A percentile compares a stretch with the other conserved stretches of the same genome.
Conservation (phyloP, 2,329 filamentous ascomycete genomes). For the Pestalotiopsis sp. region DNA sequence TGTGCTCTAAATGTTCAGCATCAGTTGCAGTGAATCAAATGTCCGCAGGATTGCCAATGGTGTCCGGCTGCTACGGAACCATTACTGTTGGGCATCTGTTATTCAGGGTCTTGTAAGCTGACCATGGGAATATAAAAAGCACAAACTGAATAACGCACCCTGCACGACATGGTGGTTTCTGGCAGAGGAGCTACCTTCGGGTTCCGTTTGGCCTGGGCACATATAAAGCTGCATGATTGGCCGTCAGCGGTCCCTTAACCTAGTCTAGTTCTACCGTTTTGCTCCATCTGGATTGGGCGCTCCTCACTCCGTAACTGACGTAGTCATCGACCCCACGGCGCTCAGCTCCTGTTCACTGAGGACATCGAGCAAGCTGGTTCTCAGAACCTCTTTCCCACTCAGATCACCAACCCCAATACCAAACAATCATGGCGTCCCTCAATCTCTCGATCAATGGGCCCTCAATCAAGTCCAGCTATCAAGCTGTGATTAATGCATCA, state of each 20-base stretch:
- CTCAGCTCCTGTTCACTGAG: not conserved
- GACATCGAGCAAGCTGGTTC: slow-evolving; percentile 1
- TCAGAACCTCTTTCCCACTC: not conserved
- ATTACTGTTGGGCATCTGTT: not conserved
- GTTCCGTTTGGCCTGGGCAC: not conserved
- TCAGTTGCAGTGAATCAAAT: not conserved
- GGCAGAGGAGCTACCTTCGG: not conserved
- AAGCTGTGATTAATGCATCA: slow-evolving; percentile 58
- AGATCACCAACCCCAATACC: slow-evolving; percentile 9
- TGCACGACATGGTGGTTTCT: not conserved
- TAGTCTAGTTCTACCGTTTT: not conserved
- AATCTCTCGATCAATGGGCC: slow-evolving; percentile 80
- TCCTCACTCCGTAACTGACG: not conserved
- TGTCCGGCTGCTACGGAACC: not conserved
- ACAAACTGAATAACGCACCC: not conserved
- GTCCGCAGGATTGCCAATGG: not conserved
- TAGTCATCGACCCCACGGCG: not conserved
- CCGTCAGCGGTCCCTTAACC: not conserved
- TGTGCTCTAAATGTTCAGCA: not conserved
- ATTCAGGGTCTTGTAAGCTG: not conserved
- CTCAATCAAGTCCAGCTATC: slow-evolving; percentile 82
- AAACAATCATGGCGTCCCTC: slow-evolving; percentile 70
- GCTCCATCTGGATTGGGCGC: not conserved
- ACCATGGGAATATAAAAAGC: not conserved
- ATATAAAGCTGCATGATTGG: not conserved